Percentiles rank a stretch among this genome's conserved stretches.
Conservation (phyloP, 2,329 filamentous ascomycete genomes). For the Pestalotiopsis sp. region DNA sequence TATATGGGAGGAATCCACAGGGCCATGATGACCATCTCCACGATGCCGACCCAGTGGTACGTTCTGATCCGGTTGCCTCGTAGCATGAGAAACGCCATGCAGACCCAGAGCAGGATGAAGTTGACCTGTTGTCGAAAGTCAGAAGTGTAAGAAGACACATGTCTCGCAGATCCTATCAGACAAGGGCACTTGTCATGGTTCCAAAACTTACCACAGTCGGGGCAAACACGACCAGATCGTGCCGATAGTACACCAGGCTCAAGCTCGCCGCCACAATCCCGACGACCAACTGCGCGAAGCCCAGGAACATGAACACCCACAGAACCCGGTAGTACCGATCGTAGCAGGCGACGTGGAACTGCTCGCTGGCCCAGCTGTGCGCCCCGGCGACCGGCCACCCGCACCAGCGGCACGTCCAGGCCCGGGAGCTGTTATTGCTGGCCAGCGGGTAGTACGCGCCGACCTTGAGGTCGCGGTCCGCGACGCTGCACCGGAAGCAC, state of each 20-base stretch:
- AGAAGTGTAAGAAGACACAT: not conserved
- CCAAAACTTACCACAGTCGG: slow-evolving; percentile 34
- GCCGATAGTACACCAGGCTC: slow-evolving; percentile 37
- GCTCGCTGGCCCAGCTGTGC: slow-evolving; percentile 32
- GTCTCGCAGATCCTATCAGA: too few species aligned
- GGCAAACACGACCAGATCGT: slow-evolving; percentile 23
- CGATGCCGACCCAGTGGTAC: slow-evolving; percentile 36
- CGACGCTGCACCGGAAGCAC: slow-evolving; percentile 40
- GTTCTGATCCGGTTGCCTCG: slow-evolving; percentile 36
- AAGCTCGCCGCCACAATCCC: slow-evolving; percentile 36
- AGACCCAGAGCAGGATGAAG: slow-evolving; percentile 37
- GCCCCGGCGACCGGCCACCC: slow-evolving; percentile 36
- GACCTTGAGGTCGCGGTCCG: slow-evolving; percentile 33
- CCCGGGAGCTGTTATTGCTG: slow-evolving; percentile 17
- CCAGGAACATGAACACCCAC: slow-evolving; percentile 37
- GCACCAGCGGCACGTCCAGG: slow-evolving; percentile 46
- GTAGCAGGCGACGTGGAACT: slow-evolving; percentile 43
- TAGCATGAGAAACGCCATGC: slow-evolving; percentile 33
- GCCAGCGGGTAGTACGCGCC: slow-evolving; percentile 38
- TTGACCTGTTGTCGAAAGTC: slow-evolving; percentile 25
- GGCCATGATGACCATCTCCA: slow-evolving; percentile 36
- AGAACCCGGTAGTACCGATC: slow-evolving; percentile 36
- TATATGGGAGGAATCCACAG: slow-evolving; percentile 33
- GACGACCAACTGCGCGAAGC: slow-evolving; percentile 37
- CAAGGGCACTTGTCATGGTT: too few species aligned